Base-by-base conservation (phyloP, 108 stramenopile genomes). In the Cyclotella atomus region DNA sequence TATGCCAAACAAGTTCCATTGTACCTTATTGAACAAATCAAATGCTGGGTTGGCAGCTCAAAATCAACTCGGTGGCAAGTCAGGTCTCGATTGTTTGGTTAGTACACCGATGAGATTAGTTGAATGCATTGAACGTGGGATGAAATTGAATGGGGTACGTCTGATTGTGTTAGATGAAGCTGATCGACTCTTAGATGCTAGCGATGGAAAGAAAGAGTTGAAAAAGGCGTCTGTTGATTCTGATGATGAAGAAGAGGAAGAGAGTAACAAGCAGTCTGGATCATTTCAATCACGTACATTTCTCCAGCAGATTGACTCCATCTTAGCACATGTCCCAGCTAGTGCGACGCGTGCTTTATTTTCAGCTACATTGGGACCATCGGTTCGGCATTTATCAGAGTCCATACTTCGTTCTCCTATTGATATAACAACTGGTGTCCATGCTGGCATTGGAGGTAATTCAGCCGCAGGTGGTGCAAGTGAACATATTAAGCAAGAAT, bases 111-210 rank as follows among this genome's bases (percentile, higher is more conserved):
- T 92, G 46, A 70, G 92, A 32, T 79, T 96, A 47, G 89, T 89
- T 0, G 92, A 93, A 71, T 79, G 89, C 29, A 65, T 94, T 34
- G 82, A 91, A 33, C 81, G 90, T 59, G 90, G 89, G 14, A 68
- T 92, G 56, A 75, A 84, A 19, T 79, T 93, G 55, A 74, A 73
- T 54, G 81, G 87, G 9, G 75, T 91, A 10, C 77, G 96, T n/a
- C 69, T 96, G 44, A 87, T 99, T 20, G 96, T 98, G 9, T 74
- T 99, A 54, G 98, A 99, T 66, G 99, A 99, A 69, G 98, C 97
- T 0, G 99, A 99, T 82, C 89, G 97, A 15, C 73, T 99, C 50
- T 73, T 99, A 44, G 93, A 97, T 54, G 90, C 87, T 21, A 82
- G 83, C 15, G 92, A 91, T 68, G 87, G 89, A 34, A 80, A 60